These are phyloP conservation scores for Chlorophyllum brunneum DNA, from an alignment of 768 basidiomycete genomes.

Conservation along the genomic window DNA sequence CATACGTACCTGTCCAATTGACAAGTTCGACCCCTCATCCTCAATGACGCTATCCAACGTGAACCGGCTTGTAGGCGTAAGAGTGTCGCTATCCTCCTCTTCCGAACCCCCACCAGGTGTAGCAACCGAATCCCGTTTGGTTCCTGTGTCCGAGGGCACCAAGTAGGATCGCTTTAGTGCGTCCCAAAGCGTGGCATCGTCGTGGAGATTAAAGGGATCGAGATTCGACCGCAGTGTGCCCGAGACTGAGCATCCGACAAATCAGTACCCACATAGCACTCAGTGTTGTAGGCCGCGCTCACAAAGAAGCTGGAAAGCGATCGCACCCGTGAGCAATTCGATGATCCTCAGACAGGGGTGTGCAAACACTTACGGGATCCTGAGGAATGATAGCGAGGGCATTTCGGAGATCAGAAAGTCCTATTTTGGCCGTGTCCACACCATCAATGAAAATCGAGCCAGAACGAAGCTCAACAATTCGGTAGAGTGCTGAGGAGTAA, in stretches of 20 bases:
- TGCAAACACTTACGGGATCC: slow-evolving; percentile 55
- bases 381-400: slow-evolving; percentile 81
- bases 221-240: slow-evolving; percentile 84
- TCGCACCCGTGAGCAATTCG: slow-evolving; percentile 11
- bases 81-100: slow-evolving; percentile 37
- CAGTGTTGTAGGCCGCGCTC: slow-evolving; percentile 15
- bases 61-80: slow-evolving; percentile 58
- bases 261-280: neutral
- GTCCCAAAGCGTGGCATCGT: slow-evolving; percentile 83
- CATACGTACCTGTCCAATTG: slow-evolving; percentile 57
- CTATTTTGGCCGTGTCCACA: slow-evolving; percentile 79
- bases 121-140: slow-evolving; percentile 35
- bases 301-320: slow-evolving; percentile 40
- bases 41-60: slow-evolving; percentile 81
- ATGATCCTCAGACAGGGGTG: slow-evolving; percentile 7
- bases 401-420: slow-evolving; percentile 67
- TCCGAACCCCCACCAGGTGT: slow-evolving; percentile 26
- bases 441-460: slow-evolving; percentile 80
- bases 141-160: slow-evolving; percentile 27
- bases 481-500: slow-evolving; percentile 55
- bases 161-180: slow-evolving; percentile 83
- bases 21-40: slow-evolving; percentile 82
- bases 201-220: slow-evolving; percentile 81
- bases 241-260: slow-evolving; percentile 43
- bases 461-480: slow-evolving; percentile 74